Base-by-base conservation (phyloP, 2,329 filamentous ascomycete genomes). In the Exophiala xenobiotica region DNA sequence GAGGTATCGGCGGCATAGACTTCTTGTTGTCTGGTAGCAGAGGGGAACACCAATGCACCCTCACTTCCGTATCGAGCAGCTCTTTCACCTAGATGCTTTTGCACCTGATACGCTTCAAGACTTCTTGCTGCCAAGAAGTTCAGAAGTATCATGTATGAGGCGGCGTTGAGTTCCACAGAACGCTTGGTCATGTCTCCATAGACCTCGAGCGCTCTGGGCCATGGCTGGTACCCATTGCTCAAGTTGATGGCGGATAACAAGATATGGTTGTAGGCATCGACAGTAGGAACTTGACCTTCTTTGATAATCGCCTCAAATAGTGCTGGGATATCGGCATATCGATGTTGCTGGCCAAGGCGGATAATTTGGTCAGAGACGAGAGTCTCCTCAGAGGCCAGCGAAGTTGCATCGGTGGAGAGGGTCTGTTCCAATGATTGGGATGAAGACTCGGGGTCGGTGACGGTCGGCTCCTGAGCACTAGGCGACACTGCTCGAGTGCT, bases 131-230 rank as follows among this genome's bases (percentile, higher is more conserved):
- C 87, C 46, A 99, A 78, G 31, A 96, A 76, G 51, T 87, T 83
- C 49, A 99, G 87, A 14, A 99, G 77, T 26, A 90, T 90, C 65
- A 90, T 84, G 71, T 95, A 97, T 0, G 92, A 97, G 51, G 87
- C 82, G 47, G 85, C 83, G 67, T 96, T 86, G 6, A 92, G 91
- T 16, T 80, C 74, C 19, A 97, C 85, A 61, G 86, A 86, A 59
- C 91, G 87, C 59, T 86, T 84, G 61, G 96, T 83, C 93, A 99
- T 97, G 67, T 97, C 91, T 12, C 90, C 87, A 69, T 97, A 99
- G 46, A 99, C 88, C 73, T 96, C 91, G 46, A 97, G 79, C 4
- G 90, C 90, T 74, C 95, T 95, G 56, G 90, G 86, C 11, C 95
- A 88, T 46, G 93, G 83, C 72, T 95, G 87, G 47, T 87, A 86